Evolutionary conservation across 352 stramenopile species (phyloP), one percentile per base, ranked within the genome.

Genomic region (Pythium myriotylum): DNA sequence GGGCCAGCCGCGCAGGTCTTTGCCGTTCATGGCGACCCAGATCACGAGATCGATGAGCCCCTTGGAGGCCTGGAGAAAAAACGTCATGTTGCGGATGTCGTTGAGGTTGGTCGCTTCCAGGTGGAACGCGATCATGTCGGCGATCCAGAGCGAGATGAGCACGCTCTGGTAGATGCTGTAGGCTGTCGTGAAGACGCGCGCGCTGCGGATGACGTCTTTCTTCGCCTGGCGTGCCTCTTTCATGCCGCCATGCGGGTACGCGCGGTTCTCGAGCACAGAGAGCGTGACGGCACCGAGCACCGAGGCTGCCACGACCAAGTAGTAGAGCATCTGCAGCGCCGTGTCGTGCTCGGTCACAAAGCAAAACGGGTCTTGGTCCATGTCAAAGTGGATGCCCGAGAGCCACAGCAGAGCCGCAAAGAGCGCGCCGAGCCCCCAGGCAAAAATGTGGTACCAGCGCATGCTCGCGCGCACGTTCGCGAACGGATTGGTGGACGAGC

Each of bases 401-500:
- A 82, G 33, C 81, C 81, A 94, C 27, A 92, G 57, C 27, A 76
- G 58, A 10, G 58, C 58, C 2, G 79, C 77, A 39, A 89, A 88
- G 5, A 91, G 37, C 8, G 53, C 51, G 16, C 84, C 84, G 0
- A 86, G 62, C 19, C 76, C 69, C 86, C 86, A 95, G 0, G 84
- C 88, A 47, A 94, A 90, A 20, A 64, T 63, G 69, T 94, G 84
- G 50, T 92, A 96, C 53, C 70, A 77, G 17, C 74, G 71, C 58
- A 89, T 67, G 59, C 88, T 95, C 20, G 78, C 67, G 60, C 81
- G 74, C 48, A 91, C 76, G 57, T 95, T 94, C 41, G 81, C 91
- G 68, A 96, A 96, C 41, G 88, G 88, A 61, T 95, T 96, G 16
- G 86, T 96, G 19, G 80, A 79, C 65, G 83, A 91, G 46, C 91